Percentiles rank a stretch among this genome's conserved stretches.
Conservation (phyloP, 2,329 filamentous ascomycete genomes). For the Dryadomyces quercivorus region DNA sequence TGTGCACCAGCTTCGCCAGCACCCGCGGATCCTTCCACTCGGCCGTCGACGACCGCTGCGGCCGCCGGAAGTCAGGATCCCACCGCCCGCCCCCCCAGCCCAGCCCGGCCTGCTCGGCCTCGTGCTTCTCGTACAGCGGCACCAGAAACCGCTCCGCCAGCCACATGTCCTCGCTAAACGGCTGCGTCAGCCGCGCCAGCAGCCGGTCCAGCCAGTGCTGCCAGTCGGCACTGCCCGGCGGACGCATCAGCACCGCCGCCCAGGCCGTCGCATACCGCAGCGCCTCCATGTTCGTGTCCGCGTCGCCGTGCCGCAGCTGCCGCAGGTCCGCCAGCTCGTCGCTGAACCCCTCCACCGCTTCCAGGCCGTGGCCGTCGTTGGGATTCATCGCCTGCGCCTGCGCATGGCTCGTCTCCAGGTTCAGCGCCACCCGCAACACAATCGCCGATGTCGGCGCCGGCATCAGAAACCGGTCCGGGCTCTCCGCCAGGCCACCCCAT, state of each 20-base stretch:
- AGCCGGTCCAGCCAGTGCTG: constrained; percentile 32
- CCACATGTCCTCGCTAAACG: constrained; percentile 60
- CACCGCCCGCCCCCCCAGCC: background rate
- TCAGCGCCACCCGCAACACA: constrained; percentile 63
- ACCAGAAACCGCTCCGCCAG: constrained; percentile 57
- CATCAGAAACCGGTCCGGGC: constrained; percentile 40
- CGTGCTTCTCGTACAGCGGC: constrained; percentile 35
- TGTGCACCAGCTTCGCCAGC: constrained; percentile 27
- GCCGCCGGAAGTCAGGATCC: background rate
- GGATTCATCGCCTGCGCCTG: constrained; percentile 26
- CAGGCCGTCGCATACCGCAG: constrained; percentile 65
- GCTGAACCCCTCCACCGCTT: background rate
- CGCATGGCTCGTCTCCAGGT: constrained; percentile 60
- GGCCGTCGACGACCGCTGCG: background rate
- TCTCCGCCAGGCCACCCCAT: constrained; percentile 25
- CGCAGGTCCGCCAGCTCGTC: background rate
- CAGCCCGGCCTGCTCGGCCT: constrained; percentile 38
- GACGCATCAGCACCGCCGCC: constrained; percentile 49
- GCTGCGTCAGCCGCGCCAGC: constrained; percentile 50
- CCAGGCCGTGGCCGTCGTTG: background rate
- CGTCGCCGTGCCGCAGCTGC: constrained; percentile 26
- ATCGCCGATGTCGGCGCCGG: constrained; percentile 55
- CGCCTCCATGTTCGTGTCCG: constrained; percentile 40
- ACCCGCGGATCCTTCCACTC: constrained; percentile 23
- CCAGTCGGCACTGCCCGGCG: constrained; percentile 35